Evolutionary conservation across 257 asterid genomes (phyloP).

Genomic region (Perilla frutescens): DNA sequence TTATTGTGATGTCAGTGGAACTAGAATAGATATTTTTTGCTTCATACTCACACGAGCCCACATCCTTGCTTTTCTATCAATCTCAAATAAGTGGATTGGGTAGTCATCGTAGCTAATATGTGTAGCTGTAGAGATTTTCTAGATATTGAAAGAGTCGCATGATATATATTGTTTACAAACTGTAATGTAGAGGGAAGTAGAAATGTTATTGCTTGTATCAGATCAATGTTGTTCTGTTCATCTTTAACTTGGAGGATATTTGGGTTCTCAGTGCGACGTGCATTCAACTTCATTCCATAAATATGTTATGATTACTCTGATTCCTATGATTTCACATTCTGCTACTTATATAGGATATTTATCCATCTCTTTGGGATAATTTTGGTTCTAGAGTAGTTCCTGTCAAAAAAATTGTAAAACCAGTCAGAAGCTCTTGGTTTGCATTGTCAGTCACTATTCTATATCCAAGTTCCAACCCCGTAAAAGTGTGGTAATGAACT

Average conservation of each 20-base stretch:
- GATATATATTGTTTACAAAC: background rate
- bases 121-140: background rate
- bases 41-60: too few relatives aligned
- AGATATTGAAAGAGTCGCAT: constrained; percentile 5
- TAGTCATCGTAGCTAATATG: background rate
- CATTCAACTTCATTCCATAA: background rate
- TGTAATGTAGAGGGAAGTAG: too few relatives aligned
- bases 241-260: constrained; percentile 14
- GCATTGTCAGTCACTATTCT: constrained; percentile 7
- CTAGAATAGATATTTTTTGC: too few relatives aligned
- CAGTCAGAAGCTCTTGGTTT: constrained; percentile 5
- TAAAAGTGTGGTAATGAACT: constrained; percentile 23
- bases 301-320: background rate
- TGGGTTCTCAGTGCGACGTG: background rate
- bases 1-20: constrained; percentile 15
- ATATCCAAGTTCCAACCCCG: constrained; percentile 3
- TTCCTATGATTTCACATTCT: background rate
- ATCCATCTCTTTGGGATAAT: background rate
- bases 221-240: background rate
- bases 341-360: background rate
- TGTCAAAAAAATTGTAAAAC: background rate
- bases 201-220: background rate
- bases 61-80: too few relatives aligned
- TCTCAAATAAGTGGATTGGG: background rate
- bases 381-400: background rate